Percentiles rank a stretch among this genome's conserved stretches.
Conservation (phyloP, 345 rosid species). For the Boechera retrofracta region DNA sequence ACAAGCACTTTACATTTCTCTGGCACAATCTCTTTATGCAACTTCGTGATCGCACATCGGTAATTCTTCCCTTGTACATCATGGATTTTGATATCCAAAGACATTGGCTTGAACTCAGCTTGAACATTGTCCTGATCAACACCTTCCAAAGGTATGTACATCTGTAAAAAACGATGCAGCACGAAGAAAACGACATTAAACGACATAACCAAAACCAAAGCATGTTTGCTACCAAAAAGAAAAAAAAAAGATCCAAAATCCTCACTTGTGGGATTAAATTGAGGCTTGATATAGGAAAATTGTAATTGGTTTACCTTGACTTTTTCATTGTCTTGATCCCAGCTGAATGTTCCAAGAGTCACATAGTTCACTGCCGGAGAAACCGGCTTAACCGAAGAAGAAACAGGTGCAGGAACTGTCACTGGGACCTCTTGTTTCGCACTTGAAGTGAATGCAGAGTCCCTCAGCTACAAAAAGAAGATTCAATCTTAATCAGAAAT, state of each 20-base stretch:
- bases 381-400: constrained; percentile 53
- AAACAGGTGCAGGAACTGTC: constrained; percentile 48
- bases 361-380: constrained; percentile 51
- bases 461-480: constrained; percentile 32
- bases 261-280: background rate
- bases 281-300: constrained; percentile 8
- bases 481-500: background rate
- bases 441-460: constrained; percentile 30
- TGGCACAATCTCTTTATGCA: constrained; percentile 78
- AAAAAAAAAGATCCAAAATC: background rate
- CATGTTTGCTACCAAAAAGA: background rate
- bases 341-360: constrained; percentile 81
- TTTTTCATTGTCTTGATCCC: constrained; percentile 97
- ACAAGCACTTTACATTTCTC: constrained; percentile 78
- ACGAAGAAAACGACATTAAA: background rate
- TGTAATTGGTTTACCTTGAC: constrained; percentile 65
- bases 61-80: constrained; percentile 85
- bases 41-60: constrained; percentile 67
- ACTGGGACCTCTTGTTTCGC: constrained; percentile 48
- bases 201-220: constrained; percentile 4
- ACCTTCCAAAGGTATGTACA: constrained; percentile 82
- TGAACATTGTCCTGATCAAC: constrained; percentile 72
- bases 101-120: constrained; percentile 68
- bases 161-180: constrained; percentile 43
- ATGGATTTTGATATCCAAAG: constrained; percentile 77